Evolutionary conservation across 2,329 filamentous ascomycete genomes (phyloP).

Genomic region (Ceratocystis cubensis): DNA sequence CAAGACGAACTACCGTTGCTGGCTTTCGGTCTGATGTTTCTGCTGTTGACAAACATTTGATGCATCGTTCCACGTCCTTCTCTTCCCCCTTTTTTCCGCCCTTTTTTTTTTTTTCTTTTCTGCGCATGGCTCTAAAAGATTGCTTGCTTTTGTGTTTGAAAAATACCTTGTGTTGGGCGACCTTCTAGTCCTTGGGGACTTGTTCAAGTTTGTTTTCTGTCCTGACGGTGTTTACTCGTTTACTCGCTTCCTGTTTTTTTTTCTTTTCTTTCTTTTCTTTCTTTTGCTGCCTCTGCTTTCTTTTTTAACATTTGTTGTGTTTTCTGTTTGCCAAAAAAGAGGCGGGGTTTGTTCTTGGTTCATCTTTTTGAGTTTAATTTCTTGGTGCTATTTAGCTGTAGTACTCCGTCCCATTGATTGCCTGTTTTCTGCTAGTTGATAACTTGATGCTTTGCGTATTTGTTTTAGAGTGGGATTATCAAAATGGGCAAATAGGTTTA

Average conservation of each 20-base stretch:
- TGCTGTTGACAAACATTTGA: not conserved
- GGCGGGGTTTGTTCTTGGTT: not conserved
- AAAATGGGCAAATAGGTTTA: not conserved
- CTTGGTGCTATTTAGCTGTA: not conserved
- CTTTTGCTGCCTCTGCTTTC: not conserved
- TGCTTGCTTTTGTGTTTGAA: constrained; percentile 6
- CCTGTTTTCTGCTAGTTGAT: not conserved
- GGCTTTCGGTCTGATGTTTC: constrained; percentile 6
- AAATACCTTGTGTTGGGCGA: constrained; percentile 4
- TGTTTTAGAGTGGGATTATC: constrained; percentile 3
- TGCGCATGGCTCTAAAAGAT: constrained; percentile 5
- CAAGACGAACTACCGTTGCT: constrained; percentile 5
- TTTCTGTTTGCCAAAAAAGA: constrained; percentile 5
- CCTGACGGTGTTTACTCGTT: constrained; percentile 3
- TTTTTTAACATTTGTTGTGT: not conserved
- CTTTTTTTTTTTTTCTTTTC: constrained; percentile 1
- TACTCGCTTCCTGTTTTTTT: not conserved
- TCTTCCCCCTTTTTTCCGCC: not conserved
- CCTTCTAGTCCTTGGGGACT: constrained; percentile 7
- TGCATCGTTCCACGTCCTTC: not conserved
- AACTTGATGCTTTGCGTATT: not conserved
- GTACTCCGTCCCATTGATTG: not conserved
- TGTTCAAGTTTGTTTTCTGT: constrained; percentile 9
- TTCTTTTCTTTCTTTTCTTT: not conserved
- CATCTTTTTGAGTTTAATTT: not conserved